Evolutionary conservation across 2,329 filamentous ascomycete species (phyloP).

Genomic region (Dothideomycetidae sp.): DNA sequence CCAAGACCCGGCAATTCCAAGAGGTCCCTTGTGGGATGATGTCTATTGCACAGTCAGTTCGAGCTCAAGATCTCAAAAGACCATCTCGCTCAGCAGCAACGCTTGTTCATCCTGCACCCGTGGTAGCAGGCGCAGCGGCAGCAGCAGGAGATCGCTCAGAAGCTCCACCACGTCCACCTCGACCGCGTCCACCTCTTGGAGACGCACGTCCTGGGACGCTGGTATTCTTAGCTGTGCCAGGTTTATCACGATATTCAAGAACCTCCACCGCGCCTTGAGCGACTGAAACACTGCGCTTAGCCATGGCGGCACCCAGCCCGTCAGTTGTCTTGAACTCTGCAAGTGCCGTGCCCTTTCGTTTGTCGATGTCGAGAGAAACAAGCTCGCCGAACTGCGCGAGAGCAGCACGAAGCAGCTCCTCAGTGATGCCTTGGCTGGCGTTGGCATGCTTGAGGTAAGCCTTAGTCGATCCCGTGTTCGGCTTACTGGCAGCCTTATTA

Average conservation of each 20-base stretch:
- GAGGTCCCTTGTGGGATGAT: too few species aligned
- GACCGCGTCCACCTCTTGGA: constrained; percentile 10
- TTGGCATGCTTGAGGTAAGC: constrained; percentile 47
- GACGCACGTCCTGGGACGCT: constrained; percentile 11
- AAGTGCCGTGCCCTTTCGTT: constrained; percentile 88
- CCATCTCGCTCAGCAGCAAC: constrained; percentile 14
- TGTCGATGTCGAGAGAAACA: constrained; percentile 77
- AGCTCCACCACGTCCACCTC: constrained; percentile 9
- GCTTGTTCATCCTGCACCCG: constrained; percentile 17
- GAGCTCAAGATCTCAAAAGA: too few species aligned
- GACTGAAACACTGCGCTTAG: constrained; percentile 66
- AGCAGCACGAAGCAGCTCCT: constrained; percentile 59
- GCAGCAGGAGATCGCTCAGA: constrained; percentile 10
- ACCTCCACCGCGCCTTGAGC: constrained; percentile 80
- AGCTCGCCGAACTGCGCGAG: constrained; percentile 62
- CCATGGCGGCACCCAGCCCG: constrained; percentile 61
- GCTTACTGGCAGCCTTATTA: constrained; percentile 7
- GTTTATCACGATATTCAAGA: constrained; percentile 56
- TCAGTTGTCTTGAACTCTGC: constrained; percentile 70
- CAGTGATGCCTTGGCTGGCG: constrained; percentile 81
- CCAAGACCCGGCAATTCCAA: too few species aligned
- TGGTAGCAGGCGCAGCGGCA: constrained; percentile 9
- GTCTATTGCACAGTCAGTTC: too few species aligned
- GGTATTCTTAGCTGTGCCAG: not conserved
- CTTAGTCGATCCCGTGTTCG: constrained; percentile 31